Conservation (phyloP, 805 yeast species). For the Pichia scutulata region DNA sequence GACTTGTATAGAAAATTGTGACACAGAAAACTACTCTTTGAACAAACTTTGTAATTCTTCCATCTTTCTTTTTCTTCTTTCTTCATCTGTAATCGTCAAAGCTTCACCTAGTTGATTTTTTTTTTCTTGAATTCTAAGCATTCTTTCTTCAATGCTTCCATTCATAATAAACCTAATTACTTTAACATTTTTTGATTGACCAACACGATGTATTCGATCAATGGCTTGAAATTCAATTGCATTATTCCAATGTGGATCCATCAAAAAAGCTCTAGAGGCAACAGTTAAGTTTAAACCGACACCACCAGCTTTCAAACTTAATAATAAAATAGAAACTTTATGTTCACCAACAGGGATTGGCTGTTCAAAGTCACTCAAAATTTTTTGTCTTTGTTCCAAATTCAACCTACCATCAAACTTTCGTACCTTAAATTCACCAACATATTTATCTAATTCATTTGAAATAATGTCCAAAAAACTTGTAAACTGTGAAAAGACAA, state of each 20-base stretch:
- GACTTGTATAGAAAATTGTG: neutral
- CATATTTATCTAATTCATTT: conserved; percentile 40
- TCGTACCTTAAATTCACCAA: conserved; percentile 43
- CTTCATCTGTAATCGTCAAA: conserved; percentile 68
- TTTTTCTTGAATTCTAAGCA: conserved; percentile 80
- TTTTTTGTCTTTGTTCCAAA: conserved; percentile 54
- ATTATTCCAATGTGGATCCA: conserved; percentile 98
- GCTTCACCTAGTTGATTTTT: conserved; percentile 78
- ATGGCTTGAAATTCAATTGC: conserved; percentile 88
- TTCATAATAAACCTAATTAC: conserved; percentile 77
- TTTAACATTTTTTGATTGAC: conserved; percentile 66
- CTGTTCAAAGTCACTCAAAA: conserved; percentile 47
- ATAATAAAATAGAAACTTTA: conserved; percentile 40
- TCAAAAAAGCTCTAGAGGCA: conserved; percentile 77
- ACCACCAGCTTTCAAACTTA: conserved; percentile 89
- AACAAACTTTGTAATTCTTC: conserved; percentile 68
- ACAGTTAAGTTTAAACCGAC: conserved; percentile 84
- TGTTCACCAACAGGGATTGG: conserved; percentile 18
- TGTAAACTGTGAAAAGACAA: conserved; percentile 88
- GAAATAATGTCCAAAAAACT: conserved; percentile 72
- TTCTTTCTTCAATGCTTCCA: conserved; percentile 78
- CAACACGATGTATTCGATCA: conserved; percentile 85
- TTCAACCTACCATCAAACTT: conserved; percentile 80
- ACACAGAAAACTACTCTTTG: conserved; percentile 28
- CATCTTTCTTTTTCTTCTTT: conserved; percentile 57